Evolutionary conservation across 1,139 yeast genomes (phyloP).

Genomic region (Candida mesenterica): DNA sequence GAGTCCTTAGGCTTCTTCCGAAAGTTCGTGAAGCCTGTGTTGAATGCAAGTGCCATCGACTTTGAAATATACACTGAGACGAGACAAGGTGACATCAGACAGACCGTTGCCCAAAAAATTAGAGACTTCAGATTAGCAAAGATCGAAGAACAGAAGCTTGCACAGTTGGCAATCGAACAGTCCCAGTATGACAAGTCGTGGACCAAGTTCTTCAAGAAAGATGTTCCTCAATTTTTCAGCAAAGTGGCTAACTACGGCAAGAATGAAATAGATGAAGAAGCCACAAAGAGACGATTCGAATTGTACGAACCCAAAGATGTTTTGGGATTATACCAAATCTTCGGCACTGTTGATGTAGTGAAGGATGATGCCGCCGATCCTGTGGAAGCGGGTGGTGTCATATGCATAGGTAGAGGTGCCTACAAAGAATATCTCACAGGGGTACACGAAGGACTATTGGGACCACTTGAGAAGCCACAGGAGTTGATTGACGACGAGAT

Average conservation of each 20-base stretch:
- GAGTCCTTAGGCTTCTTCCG: constrained; percentile 73
- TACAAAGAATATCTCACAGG: constrained; percentile 90
- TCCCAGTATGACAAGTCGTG: constrained; percentile 12
- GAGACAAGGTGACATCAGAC: constrained; percentile 87
- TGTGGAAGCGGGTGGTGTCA: constrained; percentile 71
- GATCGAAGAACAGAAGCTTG: constrained; percentile 9
- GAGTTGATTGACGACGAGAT: constrained; percentile 30
- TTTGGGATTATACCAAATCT: constrained; percentile 53
- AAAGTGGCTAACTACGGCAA: background rate
- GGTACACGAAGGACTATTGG: constrained; percentile 89
- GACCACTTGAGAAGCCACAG: constrained; percentile 76
- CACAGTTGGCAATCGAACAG: constrained; percentile 1
- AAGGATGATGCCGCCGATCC: constrained; percentile 51
- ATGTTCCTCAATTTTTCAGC: constrained; percentile 13
- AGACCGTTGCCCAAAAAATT: constrained; percentile 77
- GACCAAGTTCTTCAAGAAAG: constrained; percentile 17
- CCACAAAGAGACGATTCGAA: constrained; percentile 29
- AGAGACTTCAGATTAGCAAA: constrained; percentile 59
- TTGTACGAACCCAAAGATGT: constrained; percentile 54
- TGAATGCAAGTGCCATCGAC: constrained; percentile 85
- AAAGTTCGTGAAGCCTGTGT: constrained; percentile 79
- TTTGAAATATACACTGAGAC: constrained; percentile 72
- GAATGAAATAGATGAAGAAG: constrained; percentile 20
- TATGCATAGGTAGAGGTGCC: constrained; percentile 94
- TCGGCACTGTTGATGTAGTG: constrained; percentile 32